Base-by-base conservation (phyloP, 352 stramenopile species). In the Phytophthora tubulina region DNA sequence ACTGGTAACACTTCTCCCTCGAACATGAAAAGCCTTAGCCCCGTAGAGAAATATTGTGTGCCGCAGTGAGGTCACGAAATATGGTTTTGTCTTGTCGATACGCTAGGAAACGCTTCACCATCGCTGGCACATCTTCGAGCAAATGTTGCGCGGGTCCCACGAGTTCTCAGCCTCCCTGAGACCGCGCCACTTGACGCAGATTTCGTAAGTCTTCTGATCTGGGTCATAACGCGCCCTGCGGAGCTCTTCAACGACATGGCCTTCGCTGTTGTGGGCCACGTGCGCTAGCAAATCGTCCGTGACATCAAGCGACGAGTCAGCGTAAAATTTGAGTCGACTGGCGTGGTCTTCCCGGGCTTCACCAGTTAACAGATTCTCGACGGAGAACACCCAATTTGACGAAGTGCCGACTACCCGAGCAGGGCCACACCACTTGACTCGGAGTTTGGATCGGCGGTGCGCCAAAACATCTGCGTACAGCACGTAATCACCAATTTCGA, bases 81-180 rank as follows among this genome's bases (percentile, higher is more conserved):
- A 21, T 21, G 21, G 21, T 21, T 21, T 21, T 21, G 21, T 21
- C 21, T 21, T 21, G 21, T 21, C 21, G 21, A 21, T 21, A 21
- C 21, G 21, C 21, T 21, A 21, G 21, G 21, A 54, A 54, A 38
- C 48, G 27, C 48, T 54, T 54, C 9, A 54, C 27, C 3, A 54
- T 4, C 1, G 48, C 48, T 17, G 30, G 48, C 8, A 54, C 48
- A 10, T 54, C 48, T 38, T 54, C 27, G 3, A 39, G 14, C 10
- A 39, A 21, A 30, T 54, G 36, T 17, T 54, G 30, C 27, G 38
- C 48, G 27, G 48, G 48, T 54, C 30, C 48, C 48, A 54, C n/a
- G 48, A 15, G 48, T 38, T 54, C 17, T 54, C 48, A 21, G 15
- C n/a, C 8, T 54, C 48, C 3, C 27, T 10, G 4, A 54, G 10